Base-by-base conservation (phyloP, 2,329 filamentous ascomycete genomes). In the Stachybotrys chartarum region DNA sequence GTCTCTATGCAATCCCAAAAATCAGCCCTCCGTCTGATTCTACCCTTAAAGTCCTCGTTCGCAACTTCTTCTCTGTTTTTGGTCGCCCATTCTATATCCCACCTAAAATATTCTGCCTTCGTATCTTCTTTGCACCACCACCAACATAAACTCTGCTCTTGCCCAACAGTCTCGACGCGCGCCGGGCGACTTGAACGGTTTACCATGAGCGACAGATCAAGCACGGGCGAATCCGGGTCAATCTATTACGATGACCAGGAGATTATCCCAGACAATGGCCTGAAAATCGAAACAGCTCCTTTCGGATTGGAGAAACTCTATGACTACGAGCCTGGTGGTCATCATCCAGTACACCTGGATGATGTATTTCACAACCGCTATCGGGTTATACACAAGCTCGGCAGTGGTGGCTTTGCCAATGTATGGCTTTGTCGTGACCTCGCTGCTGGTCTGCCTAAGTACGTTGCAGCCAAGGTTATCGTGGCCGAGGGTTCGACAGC, bases 341-440 rank as follows among this genome's bases (percentile, higher is more conserved):
- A 70, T 56, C 73, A 78, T 62, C 75, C 75, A 2, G 65, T 74
- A 5, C 68, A 64, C 39, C 63, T 79, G 6, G 71, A 71, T 14
- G 71, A 78, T 50, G 71, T 73, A 54, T 39, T 64, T n/a, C 32
- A 68, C 55, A 68, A 64, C 7, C 67, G 71, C 16, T 79, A 78
- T 58, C 65, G 66, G 48, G 63, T 78, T 47, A 59, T 74, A 52
- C 69, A 75, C 54, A 78, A 79, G 61, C 61, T 78, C 35, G 74
- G 75, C 35, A 72, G 63, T 55, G 75, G 76, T 30, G 70, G 70
- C 6, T 75, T 64, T 60, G 73, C 72, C 6, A 79, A 74, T 7
- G 71, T 78, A 49, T 79, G 73, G 76, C 69, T 78, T 5, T 63
- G 60, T 54, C 59, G 50, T 42, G 74, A 71, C 45, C 60, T 63